Evolutionary conservation across 169 alveolate genomes (phyloP).

Genomic region (Cryptosporidium tyzzeri): DNA sequence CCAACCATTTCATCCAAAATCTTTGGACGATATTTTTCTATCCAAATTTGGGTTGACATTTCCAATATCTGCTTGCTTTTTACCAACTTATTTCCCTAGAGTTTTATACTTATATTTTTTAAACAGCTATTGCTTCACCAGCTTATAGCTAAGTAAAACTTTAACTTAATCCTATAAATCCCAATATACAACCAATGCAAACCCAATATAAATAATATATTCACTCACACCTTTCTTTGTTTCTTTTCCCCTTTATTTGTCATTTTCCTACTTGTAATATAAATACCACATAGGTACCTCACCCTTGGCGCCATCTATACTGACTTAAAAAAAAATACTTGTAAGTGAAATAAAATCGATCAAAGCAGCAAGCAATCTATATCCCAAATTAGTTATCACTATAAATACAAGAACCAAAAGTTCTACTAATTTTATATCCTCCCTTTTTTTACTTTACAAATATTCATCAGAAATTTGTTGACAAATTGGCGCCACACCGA

Average conservation of each 20-base stretch:
- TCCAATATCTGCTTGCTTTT: not conserved
- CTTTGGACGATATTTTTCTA: conserved; percentile 97
- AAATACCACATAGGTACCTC: not conserved
- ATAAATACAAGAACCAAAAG: too few relatives aligned
- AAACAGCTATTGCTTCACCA: not conserved
- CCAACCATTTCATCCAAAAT: conserved; percentile 96
- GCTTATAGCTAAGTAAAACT: not conserved
- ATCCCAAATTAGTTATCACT: too few relatives aligned
- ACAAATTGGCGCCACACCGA: not conserved
- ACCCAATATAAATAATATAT: not conserved
- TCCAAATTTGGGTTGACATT: conserved; percentile 88
- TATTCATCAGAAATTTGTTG: not conserved
- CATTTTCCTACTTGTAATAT: not conserved
- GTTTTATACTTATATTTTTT: not conserved
- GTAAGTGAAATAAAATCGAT: not conserved
- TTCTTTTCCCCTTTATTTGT: not conserved
- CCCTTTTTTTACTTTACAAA: not conserved
- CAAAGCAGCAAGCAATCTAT: too few relatives aligned
- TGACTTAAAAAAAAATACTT: not conserved
- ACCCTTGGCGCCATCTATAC: not conserved
- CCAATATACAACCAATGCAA: not conserved
- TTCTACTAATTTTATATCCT: too few relatives aligned
- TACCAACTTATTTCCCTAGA: not conserved
- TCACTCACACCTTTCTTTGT: conserved; percentile 1
- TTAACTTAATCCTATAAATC: too few relatives aligned